These are phyloP conservation scores for Strombidium stylifer DNA, from an alignment of 73 alveolate species.

Conservation along the genomic window DNA sequence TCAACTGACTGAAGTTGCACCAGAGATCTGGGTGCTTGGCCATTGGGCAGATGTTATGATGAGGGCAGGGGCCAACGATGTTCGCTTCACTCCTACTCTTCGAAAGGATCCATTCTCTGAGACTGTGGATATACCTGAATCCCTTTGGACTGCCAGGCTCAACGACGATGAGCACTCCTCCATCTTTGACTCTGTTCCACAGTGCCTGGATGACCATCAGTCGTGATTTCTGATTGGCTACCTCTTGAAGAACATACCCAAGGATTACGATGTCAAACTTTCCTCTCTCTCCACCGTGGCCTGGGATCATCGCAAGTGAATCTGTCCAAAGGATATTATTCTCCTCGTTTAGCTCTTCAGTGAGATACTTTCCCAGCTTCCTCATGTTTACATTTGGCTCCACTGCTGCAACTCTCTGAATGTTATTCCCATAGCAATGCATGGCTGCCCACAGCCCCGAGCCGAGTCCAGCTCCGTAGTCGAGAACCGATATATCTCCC, in stretches of 20 bases:
- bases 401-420: slow-evolving; percentile 55
- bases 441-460: slow-evolving; percentile 63
- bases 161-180: slow-evolving; percentile 64
- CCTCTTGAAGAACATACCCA: slow-evolving; percentile 74
- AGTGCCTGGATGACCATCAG: slow-evolving; percentile 55
- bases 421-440: slow-evolving; percentile 12
- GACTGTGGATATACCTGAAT: slow-evolving; percentile 60
- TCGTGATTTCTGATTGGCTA: slow-evolving; percentile 56
- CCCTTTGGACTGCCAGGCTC: slow-evolving; percentile 90
- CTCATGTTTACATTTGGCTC: slow-evolving; percentile 80
- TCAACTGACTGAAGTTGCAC: slow-evolving; percentile 75
- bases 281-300: slow-evolving; percentile 67
- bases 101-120: slow-evolving; percentile 55
- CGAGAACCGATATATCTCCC: too few relatives aligned
- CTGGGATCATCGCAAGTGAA: slow-evolving; percentile 64
- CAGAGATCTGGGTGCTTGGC: slow-evolving; percentile 73
- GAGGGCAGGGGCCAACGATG: slow-evolving; percentile 84
- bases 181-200: slow-evolving; percentile 56
- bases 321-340: slow-evolving; percentile 63
- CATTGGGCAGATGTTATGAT: slow-evolving; percentile 74
- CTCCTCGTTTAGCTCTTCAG: slow-evolving; percentile 51
- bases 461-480: slow-evolving; percentile 83
- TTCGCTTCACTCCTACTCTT: slow-evolving; percentile 57
- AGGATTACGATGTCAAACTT: slow-evolving; percentile 65
- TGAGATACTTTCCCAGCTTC: slow-evolving; percentile 68